A percentile compares a stretch with the other conserved stretches of the same genome.
Evolutionary conservation across 768 basidiomycete genomes (phyloP).

Genomic region (Podaxis sp.): DNA sequence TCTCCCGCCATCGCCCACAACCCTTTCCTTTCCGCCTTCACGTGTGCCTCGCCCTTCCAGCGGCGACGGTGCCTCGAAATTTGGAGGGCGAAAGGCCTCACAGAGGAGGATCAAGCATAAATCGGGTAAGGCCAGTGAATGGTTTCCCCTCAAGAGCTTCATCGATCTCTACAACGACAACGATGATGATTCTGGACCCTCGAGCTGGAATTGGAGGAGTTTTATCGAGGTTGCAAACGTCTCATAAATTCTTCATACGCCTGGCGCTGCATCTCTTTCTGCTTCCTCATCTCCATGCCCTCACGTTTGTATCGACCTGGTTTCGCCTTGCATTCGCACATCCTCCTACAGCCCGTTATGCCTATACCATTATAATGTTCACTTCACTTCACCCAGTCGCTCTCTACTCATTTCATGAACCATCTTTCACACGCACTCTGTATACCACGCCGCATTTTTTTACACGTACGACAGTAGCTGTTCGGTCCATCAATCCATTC

Average conservation of each 20-base stretch:
- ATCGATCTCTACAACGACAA: conserved; percentile 58
- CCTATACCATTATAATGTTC: conserved; percentile 12
- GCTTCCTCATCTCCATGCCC: not conserved
- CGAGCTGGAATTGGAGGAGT: conserved; percentile 58
- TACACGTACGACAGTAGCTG: not conserved
- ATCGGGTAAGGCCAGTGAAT: conserved; percentile 35
- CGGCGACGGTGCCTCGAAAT: conserved; percentile 4
- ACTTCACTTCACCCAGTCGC: not conserved
- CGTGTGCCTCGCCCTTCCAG: conserved; percentile 16
- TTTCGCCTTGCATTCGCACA: not conserved
- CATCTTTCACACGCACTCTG: conserved; percentile 1
- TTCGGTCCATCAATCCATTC: not conserved
- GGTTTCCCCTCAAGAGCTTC: conserved; percentile 63
- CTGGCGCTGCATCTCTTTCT: not conserved
- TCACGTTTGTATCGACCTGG: not conserved
- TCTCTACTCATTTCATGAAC: not conserved
- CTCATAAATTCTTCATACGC: conserved; percentile 20
- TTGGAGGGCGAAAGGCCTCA: conserved; percentile 3
- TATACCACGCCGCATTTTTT: conserved; percentile 2
- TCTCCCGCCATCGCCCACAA: conserved; percentile 23
- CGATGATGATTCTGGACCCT: conserved; percentile 23
- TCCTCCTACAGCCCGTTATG: not conserved
- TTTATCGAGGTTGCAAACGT: conserved; percentile 57
- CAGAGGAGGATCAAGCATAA: conserved; percentile 18
- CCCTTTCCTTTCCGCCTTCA: conserved; percentile 19